A percentile compares a stretch with the other conserved stretches of the same genome.
Conservation (phyloP, 768 basidiomycete species). For the Trametopsis cervina region DNA sequence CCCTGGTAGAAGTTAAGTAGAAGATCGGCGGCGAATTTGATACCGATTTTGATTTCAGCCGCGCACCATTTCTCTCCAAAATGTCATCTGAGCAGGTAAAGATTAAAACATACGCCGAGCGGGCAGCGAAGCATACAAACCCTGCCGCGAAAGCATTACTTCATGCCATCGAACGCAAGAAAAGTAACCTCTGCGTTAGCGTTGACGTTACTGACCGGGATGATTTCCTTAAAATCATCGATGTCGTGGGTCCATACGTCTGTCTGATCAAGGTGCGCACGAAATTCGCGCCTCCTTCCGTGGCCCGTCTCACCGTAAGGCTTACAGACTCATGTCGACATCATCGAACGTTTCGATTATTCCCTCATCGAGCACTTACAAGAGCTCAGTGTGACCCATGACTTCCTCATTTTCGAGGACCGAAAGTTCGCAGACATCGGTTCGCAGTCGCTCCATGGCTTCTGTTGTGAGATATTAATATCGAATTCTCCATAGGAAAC, state of each 20-base stretch:
- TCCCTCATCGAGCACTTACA: conserved; percentile 64
- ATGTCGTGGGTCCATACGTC: conserved; percentile 81
- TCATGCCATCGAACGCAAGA: conserved; percentile 77
- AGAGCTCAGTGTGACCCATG: conserved; percentile 68
- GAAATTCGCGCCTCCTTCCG: too few relatives aligned
- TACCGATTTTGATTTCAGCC: conserved; percentile 8
- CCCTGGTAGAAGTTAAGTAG: too few relatives aligned
- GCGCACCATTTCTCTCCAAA: conserved; percentile 18
- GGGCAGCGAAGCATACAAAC: conserved; percentile 55
- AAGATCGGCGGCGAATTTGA: conserved; percentile 5
- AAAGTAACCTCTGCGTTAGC: conserved; percentile 89
- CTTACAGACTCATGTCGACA: conserved; percentile 90
- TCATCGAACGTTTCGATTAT: conserved; percentile 84
- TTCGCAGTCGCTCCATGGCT: conserved; percentile 26
- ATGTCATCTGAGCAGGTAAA: conserved; percentile 25
- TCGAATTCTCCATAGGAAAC: conserved; percentile 58
- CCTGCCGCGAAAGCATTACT: conserved; percentile 75
- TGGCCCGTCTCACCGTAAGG: too few relatives aligned
- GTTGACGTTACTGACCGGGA: conserved; percentile 83
- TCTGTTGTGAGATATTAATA: neutral
- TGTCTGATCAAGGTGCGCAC: conserved; percentile 85
- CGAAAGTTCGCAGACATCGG: conserved; percentile 99
- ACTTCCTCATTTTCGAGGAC: conserved; percentile 97
- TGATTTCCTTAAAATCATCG: conserved; percentile 80
- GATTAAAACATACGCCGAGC: conserved; percentile 52